Evolutionary conservation across 1,284 basidiomycete genomes (phyloP).

Genomic region (Ustilago vetiveriae): DNA sequence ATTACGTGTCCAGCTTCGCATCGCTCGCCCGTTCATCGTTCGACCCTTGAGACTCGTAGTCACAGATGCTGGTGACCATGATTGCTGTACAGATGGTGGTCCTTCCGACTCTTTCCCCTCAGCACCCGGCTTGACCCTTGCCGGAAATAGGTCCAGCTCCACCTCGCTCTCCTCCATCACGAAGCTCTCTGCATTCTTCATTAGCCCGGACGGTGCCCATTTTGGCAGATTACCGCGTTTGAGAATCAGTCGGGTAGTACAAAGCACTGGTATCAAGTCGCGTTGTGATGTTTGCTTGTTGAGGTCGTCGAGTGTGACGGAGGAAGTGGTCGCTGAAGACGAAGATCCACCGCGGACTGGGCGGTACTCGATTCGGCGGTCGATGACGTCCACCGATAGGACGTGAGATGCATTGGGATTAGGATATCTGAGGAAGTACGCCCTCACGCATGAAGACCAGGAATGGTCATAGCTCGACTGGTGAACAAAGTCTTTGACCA

Average conservation of each 20-base stretch:
- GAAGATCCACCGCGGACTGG: constrained; percentile 24
- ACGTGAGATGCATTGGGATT: constrained; percentile 95
- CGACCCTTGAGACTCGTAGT: constrained; percentile 28
- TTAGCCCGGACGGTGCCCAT: constrained; percentile 86
- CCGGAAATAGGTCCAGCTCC: constrained; percentile 55
- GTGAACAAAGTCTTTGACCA: constrained; percentile 51
- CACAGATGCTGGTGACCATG: neutral
- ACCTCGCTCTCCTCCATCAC: constrained; percentile 67
- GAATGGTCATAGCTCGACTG: constrained; percentile 45
- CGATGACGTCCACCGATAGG: constrained; percentile 91
- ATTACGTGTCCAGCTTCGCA: constrained; percentile 65
- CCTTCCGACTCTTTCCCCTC: neutral
- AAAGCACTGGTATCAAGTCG: constrained; percentile 75
- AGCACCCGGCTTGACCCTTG: constrained; percentile 6
- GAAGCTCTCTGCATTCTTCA: constrained; percentile 68
- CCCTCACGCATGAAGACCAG: constrained; percentile 68
- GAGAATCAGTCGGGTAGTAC: constrained; percentile 88
- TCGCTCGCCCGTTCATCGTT: constrained; percentile 47
- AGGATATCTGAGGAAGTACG: constrained; percentile 94
- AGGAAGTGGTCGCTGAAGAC: constrained; percentile 24
- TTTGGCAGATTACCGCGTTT: constrained; percentile 88
- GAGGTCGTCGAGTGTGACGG: constrained; percentile 61
- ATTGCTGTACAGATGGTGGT: neutral
- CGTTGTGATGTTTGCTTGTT: neutral
- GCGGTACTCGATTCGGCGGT: constrained; percentile 71